A percentile compares a stretch with the other conserved stretches of the same genome.
These are phyloP conservation scores for Brassica balearica DNA, from an alignment of 441 rosid genomes.

Conservation along the genomic window DNA sequence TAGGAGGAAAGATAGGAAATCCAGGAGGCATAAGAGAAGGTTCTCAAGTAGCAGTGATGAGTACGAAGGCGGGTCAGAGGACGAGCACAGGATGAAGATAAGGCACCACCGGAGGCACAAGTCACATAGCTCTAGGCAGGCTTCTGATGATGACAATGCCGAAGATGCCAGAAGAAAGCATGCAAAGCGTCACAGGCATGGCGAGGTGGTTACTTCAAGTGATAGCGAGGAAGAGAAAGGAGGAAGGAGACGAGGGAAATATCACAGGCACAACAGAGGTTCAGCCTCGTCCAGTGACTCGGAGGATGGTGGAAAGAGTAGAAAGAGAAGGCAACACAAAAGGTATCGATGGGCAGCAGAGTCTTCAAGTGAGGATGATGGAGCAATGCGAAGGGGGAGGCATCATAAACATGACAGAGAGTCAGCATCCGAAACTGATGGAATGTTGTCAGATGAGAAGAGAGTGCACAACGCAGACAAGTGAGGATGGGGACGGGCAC, in stretches of 20 bases:
- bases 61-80: conserved; percentile 55
- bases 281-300: conserved; percentile 48
- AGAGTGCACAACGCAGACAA: conserved; percentile 24
- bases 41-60: conserved; percentile 51
- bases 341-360: conserved; percentile 43
- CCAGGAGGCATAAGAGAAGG: conserved; percentile 57
- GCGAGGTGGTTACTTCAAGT: conserved; percentile 51
- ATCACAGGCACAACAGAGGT: conserved; percentile 44
- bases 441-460: conserved; percentile 33
- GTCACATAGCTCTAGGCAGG: conserved; percentile 46
- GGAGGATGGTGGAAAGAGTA: conserved; percentile 49
- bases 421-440: conserved; percentile 32
- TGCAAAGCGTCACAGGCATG: conserved; percentile 47
- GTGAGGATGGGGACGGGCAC: conserved; percentile 12
- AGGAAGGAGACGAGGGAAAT: conserved; percentile 47
- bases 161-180: conserved; percentile 47
- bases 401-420: conserved; percentile 37
- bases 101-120: conserved; percentile 53
- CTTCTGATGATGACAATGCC: conserved; percentile 50
- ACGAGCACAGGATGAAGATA: conserved; percentile 57
- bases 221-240: conserved; percentile 45
- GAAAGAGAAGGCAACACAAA: conserved; percentile 41
- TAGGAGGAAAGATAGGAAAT: no score
- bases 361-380: conserved; percentile 63
- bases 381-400: conserved; percentile 44